phyloP scores from a whole-genome alignment of 2,329 filamentous ascomycete genomes.

The Claviceps monticola region DNA sequence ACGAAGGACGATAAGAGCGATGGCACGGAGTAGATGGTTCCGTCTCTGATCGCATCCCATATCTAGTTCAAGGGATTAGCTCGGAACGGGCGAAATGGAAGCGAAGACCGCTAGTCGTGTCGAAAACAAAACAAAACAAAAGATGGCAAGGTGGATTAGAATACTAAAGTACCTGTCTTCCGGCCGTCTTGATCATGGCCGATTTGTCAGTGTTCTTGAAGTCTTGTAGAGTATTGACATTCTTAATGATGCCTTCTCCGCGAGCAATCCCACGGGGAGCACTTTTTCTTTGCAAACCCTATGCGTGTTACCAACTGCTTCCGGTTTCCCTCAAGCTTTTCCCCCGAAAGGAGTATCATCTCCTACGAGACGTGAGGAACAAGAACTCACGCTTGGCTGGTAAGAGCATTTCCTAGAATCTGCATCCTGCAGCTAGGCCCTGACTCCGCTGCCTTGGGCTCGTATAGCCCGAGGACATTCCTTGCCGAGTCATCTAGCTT shows the following conservation, averaged over 20 bases:
- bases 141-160: neutral
- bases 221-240: slow-evolving; percentile 90
- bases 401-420: slow-evolving; percentile 75
- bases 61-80: slow-evolving; percentile 39
- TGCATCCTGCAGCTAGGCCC: slow-evolving; percentile 79
- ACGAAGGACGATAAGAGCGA: slow-evolving; percentile 82
- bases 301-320: neutral
- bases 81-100: neutral
- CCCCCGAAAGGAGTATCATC: neutral
- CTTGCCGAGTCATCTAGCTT: slow-evolving; percentile 90
- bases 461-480: slow-evolving; percentile 75
- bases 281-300: slow-evolving; percentile 35
- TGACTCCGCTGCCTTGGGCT: slow-evolving; percentile 61
- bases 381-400: slow-evolving; percentile 58
- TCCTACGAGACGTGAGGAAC: neutral
- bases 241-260: slow-evolving; percentile 87
- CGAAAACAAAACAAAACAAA: neutral
- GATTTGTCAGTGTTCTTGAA: slow-evolving; percentile 75
- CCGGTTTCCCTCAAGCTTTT: no score
- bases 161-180: slow-evolving; percentile 47
- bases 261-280: slow-evolving; percentile 59
- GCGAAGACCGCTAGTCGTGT: neutral
- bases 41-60: slow-evolving; percentile 95
- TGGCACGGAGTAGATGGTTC: slow-evolving; percentile 88
- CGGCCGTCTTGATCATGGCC: slow-evolving; percentile 64